Conservation (phyloP, 176 grass and related monocot genomes). For the Poa annua region DNA sequence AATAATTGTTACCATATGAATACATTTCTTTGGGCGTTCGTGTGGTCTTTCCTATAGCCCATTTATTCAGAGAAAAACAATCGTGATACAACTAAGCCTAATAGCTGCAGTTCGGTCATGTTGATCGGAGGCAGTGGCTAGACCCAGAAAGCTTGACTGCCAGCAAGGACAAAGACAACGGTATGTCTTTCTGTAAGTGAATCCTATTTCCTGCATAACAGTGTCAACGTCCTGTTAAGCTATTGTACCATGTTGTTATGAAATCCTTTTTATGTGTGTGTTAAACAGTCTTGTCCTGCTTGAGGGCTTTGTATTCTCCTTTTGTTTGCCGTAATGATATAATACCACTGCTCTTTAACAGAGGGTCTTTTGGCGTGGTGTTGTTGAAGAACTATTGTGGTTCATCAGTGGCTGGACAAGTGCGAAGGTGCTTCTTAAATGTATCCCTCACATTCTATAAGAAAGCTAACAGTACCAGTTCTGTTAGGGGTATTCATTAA, state of each 20-base stretch:
- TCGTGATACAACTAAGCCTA: no score
- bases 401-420: constrained; percentile 94
- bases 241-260: constrained; percentile 36
- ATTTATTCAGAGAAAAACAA: no score
- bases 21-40: no score
- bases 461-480: not conserved
- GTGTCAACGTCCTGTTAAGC: constrained; percentile 12
- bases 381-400: constrained; percentile 96
- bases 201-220: constrained; percentile 1
- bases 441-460: not conserved
- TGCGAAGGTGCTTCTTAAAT: constrained; percentile 66
- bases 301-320: not conserved
- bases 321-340: constrained; percentile 18
- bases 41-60: no score
- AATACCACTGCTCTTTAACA: constrained; percentile 43
- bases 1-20: no score
- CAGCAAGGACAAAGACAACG: no score
- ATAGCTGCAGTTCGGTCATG: no score
- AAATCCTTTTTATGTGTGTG: not conserved
- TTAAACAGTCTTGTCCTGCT: not conserved
- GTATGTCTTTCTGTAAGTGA: no score
- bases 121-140: no score
- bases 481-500: not conserved
- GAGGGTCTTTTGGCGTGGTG: constrained; percentile 93
- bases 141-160: no score